A percentile compares a stretch with the other conserved stretches of the same genome.
Evolutionary conservation across 1,284 basidiomycete genomes (phyloP).

Genomic region (Inonotus obliquus): DNA sequence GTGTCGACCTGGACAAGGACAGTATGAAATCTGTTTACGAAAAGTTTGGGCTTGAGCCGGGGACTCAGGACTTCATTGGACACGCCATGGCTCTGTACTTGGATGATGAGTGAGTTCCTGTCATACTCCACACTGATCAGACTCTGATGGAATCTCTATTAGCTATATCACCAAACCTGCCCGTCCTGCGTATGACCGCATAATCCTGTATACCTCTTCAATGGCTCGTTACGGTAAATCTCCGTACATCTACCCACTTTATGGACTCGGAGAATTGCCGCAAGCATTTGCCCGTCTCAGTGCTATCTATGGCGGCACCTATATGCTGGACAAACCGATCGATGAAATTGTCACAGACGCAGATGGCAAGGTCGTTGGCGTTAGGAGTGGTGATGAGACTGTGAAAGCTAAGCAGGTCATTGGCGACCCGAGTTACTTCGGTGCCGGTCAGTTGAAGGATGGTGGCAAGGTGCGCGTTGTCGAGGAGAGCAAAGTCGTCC

Average conservation of each 20-base stretch:
- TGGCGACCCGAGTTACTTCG: constrained; percentile 98
- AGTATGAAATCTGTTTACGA: constrained; percentile 93
- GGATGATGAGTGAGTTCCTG: constrained; percentile 86
- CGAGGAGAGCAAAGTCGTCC: constrained; percentile 92
- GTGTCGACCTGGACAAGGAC: constrained; percentile 81
- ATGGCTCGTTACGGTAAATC: constrained; percentile 99
- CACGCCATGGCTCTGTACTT: constrained; percentile 99
- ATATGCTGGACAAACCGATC: constrained; percentile 98
- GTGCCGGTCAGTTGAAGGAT: constrained; percentile 57
- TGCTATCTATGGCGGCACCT: constrained; percentile 99
- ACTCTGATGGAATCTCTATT: constrained; percentile 3
- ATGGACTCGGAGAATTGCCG: constrained; percentile 97
- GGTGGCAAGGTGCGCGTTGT: constrained; percentile 82
- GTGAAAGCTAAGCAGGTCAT: constrained; percentile 98
- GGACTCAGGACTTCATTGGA: constrained; percentile 98
- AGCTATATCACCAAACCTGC: constrained; percentile 94
- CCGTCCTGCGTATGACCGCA: constrained; percentile 89
- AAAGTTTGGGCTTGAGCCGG: constrained; percentile 95
- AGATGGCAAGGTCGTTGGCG: constrained; percentile 91
- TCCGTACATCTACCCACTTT: constrained; percentile 99
- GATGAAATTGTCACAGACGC: constrained; percentile 85
- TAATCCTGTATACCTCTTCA: constrained; percentile 95
- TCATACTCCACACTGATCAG: background rate
- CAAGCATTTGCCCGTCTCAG: constrained; percentile 98
- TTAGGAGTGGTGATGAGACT: constrained; percentile 85